Percentiles rank a stretch among this genome's conserved stretches.
Evolutionary conservation across 345 rosid species (phyloP).

Genomic region (Mallotus nudiflorus): DNA sequence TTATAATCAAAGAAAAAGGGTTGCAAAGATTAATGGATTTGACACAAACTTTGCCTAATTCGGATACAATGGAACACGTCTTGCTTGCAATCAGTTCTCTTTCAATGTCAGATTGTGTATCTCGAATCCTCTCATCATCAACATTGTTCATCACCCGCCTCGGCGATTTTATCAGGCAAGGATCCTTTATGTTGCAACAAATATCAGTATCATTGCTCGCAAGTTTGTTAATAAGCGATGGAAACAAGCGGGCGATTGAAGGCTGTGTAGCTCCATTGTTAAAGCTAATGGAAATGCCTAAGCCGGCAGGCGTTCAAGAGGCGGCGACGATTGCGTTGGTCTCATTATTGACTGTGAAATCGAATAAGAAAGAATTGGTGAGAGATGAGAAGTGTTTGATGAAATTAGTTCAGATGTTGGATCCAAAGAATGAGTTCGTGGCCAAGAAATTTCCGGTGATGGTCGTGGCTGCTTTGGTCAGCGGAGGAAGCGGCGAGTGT

Average conservation of each 20-base stretch:
- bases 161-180: constrained; percentile 60
- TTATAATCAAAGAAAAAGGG: constrained; percentile 64
- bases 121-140: constrained; percentile 53
- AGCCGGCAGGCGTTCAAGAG: constrained; percentile 77
- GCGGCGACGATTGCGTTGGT: constrained; percentile 53
- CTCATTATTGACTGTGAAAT: constrained; percentile 52
- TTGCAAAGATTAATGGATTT: constrained; percentile 54
- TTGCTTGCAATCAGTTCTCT: constrained; percentile 52
- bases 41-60: constrained; percentile 42
- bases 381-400: constrained; percentile 68
- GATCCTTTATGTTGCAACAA: constrained; percentile 50
- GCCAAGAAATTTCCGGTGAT: constrained; percentile 61
- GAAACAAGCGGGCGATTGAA: constrained; percentile 67
- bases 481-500: constrained; percentile 50
- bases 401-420: constrained; percentile 70
- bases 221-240: constrained; percentile 54
- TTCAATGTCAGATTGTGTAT: constrained; percentile 30
- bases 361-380: constrained; percentile 62
- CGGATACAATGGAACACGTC: constrained; percentile 49
- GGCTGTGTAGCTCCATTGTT: constrained; percentile 59
- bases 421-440: constrained; percentile 55
- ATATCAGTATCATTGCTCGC: constrained; percentile 53
- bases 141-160: constrained; percentile 54
- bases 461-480: constrained; percentile 47
- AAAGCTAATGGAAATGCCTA: constrained; percentile 62